Conservation (phyloP, 2,329 filamentous ascomycete species). For the Nigrospora osmanthi region DNA sequence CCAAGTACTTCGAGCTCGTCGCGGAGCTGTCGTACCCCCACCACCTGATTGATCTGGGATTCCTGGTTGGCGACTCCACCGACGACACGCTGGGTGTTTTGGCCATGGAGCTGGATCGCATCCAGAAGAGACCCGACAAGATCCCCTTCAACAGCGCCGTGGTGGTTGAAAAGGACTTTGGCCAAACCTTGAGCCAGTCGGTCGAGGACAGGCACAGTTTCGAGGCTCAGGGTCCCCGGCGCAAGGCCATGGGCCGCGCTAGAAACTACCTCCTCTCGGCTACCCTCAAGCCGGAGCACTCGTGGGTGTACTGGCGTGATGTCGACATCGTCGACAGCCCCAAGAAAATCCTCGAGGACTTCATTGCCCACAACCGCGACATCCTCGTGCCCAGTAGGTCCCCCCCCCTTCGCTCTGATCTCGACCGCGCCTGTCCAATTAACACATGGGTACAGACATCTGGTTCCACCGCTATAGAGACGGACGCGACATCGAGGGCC, state of each 20-base stretch:
- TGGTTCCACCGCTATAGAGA: conserved; percentile 92
- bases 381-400: conserved; percentile 87
- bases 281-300: conserved; percentile 85
- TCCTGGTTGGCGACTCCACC: conserved; percentile 83
- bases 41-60: conserved; percentile 87
- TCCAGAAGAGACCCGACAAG: conserved; percentile 74
- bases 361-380: conserved; percentile 88
- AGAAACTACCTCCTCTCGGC: conserved; percentile 85
- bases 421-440: background rate
- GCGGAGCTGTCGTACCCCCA: conserved; percentile 89
- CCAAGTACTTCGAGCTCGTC: conserved; percentile 89
- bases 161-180: conserved; percentile 90
- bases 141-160: conserved; percentile 78
- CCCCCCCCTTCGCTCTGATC: conserved; percentile 7
- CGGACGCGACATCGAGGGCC: conserved; percentile 80
- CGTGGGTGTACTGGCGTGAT: conserved; percentile 98
- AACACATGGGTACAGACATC: conserved; percentile 54
- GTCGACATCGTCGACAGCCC: conserved; percentile 94
- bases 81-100: conserved; percentile 91
- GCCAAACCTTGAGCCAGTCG: conserved; percentile 63
- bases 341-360: conserved; percentile 82
- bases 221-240: conserved; percentile 77
- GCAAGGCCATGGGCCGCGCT: conserved; percentile 83
- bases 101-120: conserved; percentile 74
- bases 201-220: conserved; percentile 82